Conservation (phyloP, 129 eudicot species). For the Flaveria ramosissima region DNA sequence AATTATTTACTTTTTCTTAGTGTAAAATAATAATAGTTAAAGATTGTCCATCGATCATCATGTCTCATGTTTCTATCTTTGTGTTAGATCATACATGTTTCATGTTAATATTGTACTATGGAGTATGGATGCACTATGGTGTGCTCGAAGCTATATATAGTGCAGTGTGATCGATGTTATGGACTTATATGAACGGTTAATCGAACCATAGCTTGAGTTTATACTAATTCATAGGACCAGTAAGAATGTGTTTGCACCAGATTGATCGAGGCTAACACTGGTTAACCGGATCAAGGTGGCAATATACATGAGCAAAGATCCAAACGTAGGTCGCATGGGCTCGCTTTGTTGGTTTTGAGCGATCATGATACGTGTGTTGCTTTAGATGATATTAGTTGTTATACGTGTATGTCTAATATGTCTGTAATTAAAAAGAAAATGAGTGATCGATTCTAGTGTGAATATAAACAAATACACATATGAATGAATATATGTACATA, state of each 20-base stretch:
- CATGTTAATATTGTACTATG: neutral
- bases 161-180: too few relatives aligned
- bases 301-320: neutral
- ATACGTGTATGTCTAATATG: neutral
- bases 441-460: neutral
- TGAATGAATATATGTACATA: neutral
- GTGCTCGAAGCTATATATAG: too few relatives aligned
- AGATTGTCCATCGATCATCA: neutral
- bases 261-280: too few relatives aligned
- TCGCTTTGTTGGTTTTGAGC: neutral
- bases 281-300: neutral
- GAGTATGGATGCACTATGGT: neutral
- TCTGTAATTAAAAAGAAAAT: neutral
- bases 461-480: neutral
- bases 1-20: neutral
- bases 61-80: neutral
- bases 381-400: neutral
- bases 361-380: neutral
- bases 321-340: neutral
- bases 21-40: neutral
- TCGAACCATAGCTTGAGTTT: too few relatives aligned
- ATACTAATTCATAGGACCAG: too few relatives aligned
- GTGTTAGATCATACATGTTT: neutral
- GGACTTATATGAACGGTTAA: too few relatives aligned
- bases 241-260: too few relatives aligned